Conservation (phyloP, 2,329 filamentous ascomycete genomes). For the Fusarium sarcochroum region DNA sequence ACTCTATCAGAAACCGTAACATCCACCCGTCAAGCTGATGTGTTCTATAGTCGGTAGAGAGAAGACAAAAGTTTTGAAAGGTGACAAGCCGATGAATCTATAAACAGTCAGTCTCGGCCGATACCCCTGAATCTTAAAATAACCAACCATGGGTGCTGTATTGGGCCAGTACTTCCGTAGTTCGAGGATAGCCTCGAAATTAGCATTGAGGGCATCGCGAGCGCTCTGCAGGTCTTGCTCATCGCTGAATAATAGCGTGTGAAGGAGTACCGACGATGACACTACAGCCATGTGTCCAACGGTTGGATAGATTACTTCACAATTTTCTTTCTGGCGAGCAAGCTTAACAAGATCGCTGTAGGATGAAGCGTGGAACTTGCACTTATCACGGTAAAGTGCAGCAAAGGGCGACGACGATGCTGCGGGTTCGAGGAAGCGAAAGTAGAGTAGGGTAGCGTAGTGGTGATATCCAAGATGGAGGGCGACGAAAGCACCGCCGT, state of each 20-base stretch:
- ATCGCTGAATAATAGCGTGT: conserved; percentile 38
- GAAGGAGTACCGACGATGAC: conserved; percentile 37
- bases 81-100: conserved; percentile 35
- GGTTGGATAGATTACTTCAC: conserved; percentile 30
- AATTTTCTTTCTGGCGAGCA: conserved; percentile 9
- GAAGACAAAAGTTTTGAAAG: conserved; percentile 37
- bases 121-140: neutral
- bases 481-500: conserved; percentile 53
- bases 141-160: conserved; percentile 21
- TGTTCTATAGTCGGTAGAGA: conserved; percentile 22
- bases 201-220: conserved; percentile 27
- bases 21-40: conserved; percentile 41
- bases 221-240: conserved; percentile 17
- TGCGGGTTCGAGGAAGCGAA: conserved; percentile 52
- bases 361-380: conserved; percentile 49
- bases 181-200: conserved; percentile 39
- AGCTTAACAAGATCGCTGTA: conserved; percentile 46
- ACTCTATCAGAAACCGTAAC: conserved; percentile 34
- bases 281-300: conserved; percentile 42
- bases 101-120: neutral
- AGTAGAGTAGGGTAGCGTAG: conserved; percentile 56
- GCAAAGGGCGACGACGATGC: neutral
- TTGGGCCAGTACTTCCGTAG: conserved; percentile 36
- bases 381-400: conserved; percentile 29
- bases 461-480: conserved; percentile 57